These are phyloP conservation scores for Candida parachauliodes DNA, from an alignment of 805 yeast species.

Conservation along the genomic window DNA sequence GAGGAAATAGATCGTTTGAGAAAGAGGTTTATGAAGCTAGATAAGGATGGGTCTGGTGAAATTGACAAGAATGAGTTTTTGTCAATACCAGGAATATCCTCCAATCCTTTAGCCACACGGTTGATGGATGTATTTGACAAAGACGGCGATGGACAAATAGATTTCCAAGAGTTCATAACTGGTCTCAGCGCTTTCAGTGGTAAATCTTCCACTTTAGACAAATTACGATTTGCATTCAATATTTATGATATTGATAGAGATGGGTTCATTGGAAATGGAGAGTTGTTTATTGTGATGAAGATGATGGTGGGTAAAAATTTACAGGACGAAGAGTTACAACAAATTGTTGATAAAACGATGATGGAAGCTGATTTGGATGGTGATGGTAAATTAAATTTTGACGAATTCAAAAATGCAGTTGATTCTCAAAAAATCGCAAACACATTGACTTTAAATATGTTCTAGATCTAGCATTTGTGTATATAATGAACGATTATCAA, in stretches of 20 bases:
- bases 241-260: slow-evolving; percentile 95
- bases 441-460: slow-evolving; percentile 51
- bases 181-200: slow-evolving; percentile 87
- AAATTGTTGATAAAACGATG: slow-evolving; percentile 94
- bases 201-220: slow-evolving; percentile 75
- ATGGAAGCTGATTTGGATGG: slow-evolving; percentile 89
- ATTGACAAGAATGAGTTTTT: slow-evolving; percentile 88
- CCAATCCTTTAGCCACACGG: slow-evolving; percentile 85
- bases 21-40: slow-evolving; percentile 91
- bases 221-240: slow-evolving; percentile 82
- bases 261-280: slow-evolving; percentile 94
- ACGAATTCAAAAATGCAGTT: slow-evolving; percentile 74
- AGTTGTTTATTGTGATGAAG: slow-evolving; percentile 82
- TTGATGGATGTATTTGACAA: slow-evolving; percentile 92
- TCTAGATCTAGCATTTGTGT: slow-evolving; percentile 19
- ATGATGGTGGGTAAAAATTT: slow-evolving; percentile 96
- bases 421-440: slow-evolving; percentile 57
- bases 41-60: slow-evolving; percentile 87
- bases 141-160: slow-evolving; percentile 90
- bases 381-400: slow-evolving; percentile 80
- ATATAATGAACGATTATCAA: not conserved
- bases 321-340: slow-evolving; percentile 84
- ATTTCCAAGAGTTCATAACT: slow-evolving; percentile 89
- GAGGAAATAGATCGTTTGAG: slow-evolving; percentile 91
- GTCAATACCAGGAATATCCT: slow-evolving; percentile 86